These are phyloP conservation scores for Zymoseptoria passerinii DNA, from an alignment of 2,329 filamentous ascomycete genomes.

Conservation along the genomic window DNA sequence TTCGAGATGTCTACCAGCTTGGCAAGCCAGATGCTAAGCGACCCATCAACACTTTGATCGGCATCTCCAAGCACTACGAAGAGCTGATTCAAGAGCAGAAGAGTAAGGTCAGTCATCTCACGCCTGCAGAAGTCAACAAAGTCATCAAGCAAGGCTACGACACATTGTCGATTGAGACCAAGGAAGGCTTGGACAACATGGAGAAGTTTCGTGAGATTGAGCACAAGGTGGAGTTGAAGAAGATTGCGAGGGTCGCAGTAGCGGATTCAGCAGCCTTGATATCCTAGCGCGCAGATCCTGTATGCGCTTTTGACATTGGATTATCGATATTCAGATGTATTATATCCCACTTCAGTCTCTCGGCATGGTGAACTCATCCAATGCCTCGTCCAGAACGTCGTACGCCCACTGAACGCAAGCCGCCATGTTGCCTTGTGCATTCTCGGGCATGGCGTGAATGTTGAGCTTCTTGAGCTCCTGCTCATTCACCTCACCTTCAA, in stretches of 20 bases:
- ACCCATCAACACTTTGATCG: constrained; percentile 77
- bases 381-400: constrained; percentile 18
- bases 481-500: constrained; percentile 48
- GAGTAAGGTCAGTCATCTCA: constrained; percentile 54
- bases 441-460: constrained; percentile 26
- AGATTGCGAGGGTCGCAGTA: constrained; percentile 72
- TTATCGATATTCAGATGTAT: not conserved
- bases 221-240: constrained; percentile 76
- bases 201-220: constrained; percentile 74
- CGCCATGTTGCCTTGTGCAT: constrained; percentile 28
- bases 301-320: not conserved
- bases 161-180: constrained; percentile 81
- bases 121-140: constrained; percentile 72
- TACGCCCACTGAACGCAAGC: constrained; percentile 33
- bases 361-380: constrained; percentile 13
- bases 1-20: constrained; percentile 65
- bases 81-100: constrained; percentile 60
- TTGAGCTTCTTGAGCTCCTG: constrained; percentile 29
- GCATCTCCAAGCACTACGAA: constrained; percentile 78
- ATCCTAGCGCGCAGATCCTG: constrained; percentile 2
- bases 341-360: not conserved
- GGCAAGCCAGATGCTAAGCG: constrained; percentile 37
- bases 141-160: constrained; percentile 97
- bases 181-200: constrained; percentile 79
- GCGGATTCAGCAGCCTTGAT: constrained; percentile 45